Evolutionary conservation across 495 filamentous ascomycete species (phyloP), one percentile per base, ranked within the genome.

Genomic region (Apiosordaria backusii): DNA sequence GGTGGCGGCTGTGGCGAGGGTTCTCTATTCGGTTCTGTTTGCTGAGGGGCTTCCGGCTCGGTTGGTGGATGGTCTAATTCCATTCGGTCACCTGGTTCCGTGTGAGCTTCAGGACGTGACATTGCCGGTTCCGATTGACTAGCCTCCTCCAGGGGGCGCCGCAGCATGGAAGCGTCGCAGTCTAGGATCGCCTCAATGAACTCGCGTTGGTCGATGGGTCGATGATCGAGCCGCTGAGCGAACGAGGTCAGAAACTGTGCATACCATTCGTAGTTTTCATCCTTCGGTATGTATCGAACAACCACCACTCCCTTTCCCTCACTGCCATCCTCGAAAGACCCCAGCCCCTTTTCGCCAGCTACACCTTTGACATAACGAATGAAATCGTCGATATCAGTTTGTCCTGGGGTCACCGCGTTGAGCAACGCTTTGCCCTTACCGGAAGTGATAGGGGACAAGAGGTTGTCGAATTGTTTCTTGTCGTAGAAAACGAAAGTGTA

Each of bases 401-500:
- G 75, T 0, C 86, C 85, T n/a, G 85, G 81, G 3, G 83, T 69
- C 4, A 92, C 77, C 25, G 86, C 77, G 62, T 83, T 90, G 2
- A 88, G 74, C 9, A 96, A 73, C 19, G 92, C 88, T 73, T 97
- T 98, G 15, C 95, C 95, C 65, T 88, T 86, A 0, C 91, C 95
- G 64, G 88, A 87, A 2, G 85, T 89, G 61, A 99, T 91, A 0
- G 89, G 85, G 0, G 84, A 83, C 21, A 89, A 80, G 1, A 99
- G 78, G 70, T 84, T 91, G 2, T 93, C 87, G 72, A 88, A 93
- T 71, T 98, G 96, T n/a, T 77, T 77, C 52, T 82, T 72, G 63
- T 94, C 88, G 35, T 92, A 90, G 66, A 98, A 97, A 21, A 99
- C 81, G 72, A 98, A 97, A 0, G 88, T 93, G 65, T 91, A 95